Conservation (phyloP, 129 eudicot species). For the Saussurea involucrata region DNA sequence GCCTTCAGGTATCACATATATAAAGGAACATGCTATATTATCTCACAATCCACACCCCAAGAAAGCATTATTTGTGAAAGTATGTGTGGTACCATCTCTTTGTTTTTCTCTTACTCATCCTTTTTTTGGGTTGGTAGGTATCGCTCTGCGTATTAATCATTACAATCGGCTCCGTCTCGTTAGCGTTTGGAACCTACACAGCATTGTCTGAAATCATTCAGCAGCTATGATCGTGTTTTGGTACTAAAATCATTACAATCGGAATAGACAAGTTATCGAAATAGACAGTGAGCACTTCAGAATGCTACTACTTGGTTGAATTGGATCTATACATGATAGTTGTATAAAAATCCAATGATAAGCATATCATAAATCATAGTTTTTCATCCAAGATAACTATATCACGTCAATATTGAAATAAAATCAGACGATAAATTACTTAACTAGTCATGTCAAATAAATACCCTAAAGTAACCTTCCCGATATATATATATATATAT, state of each 20-base stretch:
- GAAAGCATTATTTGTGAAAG: neutral
- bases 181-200: slow-evolving; percentile 63
- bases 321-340: neutral
- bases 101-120: neutral
- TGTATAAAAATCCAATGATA: neutral
- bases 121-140: slow-evolving; percentile 31
- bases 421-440: too few relatives aligned
- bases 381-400: neutral
- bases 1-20: slow-evolving; percentile 50
- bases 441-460: too few relatives aligned
- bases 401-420: neutral
- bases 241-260: slow-evolving; percentile 9
- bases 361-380: neutral
- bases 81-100: neutral
- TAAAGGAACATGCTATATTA: neutral
- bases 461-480: too few relatives aligned
- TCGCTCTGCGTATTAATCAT: slow-evolving; percentile 45
- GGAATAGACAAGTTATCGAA: neutral
- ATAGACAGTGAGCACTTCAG: neutral
- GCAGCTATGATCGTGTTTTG: slow-evolving; percentile 15
- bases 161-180: slow-evolving; percentile 48
- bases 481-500: too few relatives aligned
- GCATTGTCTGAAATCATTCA: slow-evolving; percentile 53
- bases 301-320: neutral
- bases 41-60: neutral